Conservation (phyloP, 1,139 yeast species). For the Hyphopichia pseudoburtonii region DNA sequence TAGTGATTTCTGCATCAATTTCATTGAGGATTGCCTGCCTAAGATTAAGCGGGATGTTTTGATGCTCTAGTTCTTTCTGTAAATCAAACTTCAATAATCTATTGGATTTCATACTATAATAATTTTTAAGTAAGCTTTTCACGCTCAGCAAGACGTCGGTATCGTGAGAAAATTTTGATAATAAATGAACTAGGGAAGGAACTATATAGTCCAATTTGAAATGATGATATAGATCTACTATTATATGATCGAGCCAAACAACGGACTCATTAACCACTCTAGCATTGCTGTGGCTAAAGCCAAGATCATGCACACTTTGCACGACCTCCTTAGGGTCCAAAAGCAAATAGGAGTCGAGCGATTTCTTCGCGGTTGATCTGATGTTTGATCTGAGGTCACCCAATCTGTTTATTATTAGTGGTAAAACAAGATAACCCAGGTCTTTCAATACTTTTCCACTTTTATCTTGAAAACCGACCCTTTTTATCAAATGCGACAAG, state of each 20-base stretch:
- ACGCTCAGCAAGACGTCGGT: slow-evolving; percentile 17
- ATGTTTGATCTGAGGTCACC: slow-evolving; percentile 48
- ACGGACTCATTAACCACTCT: slow-evolving; percentile 44
- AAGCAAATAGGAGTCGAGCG: slow-evolving; percentile 70
- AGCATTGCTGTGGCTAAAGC: slow-evolving; percentile 43
- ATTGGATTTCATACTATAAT: slow-evolving; percentile 29
- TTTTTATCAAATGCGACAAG: slow-evolving; percentile 70
- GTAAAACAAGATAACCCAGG: slow-evolving; percentile 52
- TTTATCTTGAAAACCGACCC: slow-evolving; percentile 71
- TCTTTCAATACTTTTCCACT: slow-evolving; percentile 47
- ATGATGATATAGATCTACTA: slow-evolving; percentile 27
- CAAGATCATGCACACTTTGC: slow-evolving; percentile 45
- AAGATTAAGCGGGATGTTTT: slow-evolving; percentile 30
- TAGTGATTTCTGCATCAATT: slow-evolving; percentile 18
- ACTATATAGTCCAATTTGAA: slow-evolving; percentile 31
- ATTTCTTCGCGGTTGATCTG: slow-evolving; percentile 51
- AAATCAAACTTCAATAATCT: slow-evolving; percentile 44
- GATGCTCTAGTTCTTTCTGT: slow-evolving; percentile 43
- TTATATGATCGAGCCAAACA: slow-evolving; percentile 32
- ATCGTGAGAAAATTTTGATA: slow-evolving; percentile 10
- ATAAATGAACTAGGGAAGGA: slow-evolving; percentile 22
- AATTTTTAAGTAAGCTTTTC: slow-evolving; percentile 22
- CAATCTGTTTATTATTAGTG: slow-evolving; percentile 54
- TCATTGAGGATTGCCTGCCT: slow-evolving; percentile 30
- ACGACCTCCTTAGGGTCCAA: slow-evolving; percentile 60